Base-by-base conservation (phyloP, 1,139 yeast species). In the Ashbya aceris region DNA sequence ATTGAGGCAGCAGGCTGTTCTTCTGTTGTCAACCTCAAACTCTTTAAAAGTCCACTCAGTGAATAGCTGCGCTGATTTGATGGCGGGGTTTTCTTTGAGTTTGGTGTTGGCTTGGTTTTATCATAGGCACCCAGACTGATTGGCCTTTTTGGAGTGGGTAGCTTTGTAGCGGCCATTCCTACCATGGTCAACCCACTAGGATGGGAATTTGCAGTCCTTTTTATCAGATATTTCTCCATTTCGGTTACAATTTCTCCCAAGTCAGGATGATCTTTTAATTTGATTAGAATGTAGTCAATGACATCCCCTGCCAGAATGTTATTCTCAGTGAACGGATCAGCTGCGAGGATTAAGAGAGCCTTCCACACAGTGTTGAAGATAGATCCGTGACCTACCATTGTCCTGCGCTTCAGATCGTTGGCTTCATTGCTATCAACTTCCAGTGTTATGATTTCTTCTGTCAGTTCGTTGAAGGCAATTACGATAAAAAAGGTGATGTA, bases 351-450 rank as follows among this genome's bases (percentile, higher is more conserved):
- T 40, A 93, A 67, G 30, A 91, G 63, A 0, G 93, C 79, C 51
- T 86, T 83, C 96, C 97, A 91, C 12, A 83, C 74, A 1, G 94
- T 83, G 45, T 86, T 76, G 60, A 82, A 86, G n/a, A 86, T 74
- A 0, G 95, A 81, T 1, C 95, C 95, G 58, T 84, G 83, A 1
- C 69, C 67, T 0, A 95, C 83, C 8, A 59, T 43, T 12, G 58
- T 56, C 30, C 56, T 56, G 17, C 54, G 57, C 30, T 51, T 55
- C 7, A 55, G 45, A 3, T 58, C 50, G 17, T 58, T 62, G 12
- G 53, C 44, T 38, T 69, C 58, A 42, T 67, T 63, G 42, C 72
- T 70, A 3, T 83, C 77, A 46, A 76, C 76, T 50, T 82, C 86
- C 36, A 80, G 68, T 41, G 79, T 65, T 0, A 79, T 76, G 39